A percentile compares a stretch with the other conserved stretches of the same genome.
Conservation (phyloP, 2,329 filamentous ascomycete genomes). For the Colletotrichum karsti region DNA sequence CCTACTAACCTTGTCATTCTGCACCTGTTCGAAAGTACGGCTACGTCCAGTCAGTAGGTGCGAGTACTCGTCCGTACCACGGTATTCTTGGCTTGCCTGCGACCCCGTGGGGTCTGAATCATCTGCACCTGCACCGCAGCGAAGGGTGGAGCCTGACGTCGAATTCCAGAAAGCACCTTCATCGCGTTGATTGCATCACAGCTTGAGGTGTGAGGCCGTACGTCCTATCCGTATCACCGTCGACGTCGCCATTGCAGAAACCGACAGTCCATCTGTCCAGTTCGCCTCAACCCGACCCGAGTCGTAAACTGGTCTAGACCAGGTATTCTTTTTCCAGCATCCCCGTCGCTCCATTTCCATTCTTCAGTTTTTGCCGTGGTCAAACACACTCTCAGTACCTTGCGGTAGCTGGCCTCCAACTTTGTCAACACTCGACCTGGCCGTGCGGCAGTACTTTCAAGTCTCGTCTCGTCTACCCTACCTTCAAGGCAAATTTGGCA, state of each 20-base stretch:
- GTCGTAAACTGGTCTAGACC: background rate
- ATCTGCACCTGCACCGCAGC: background rate
- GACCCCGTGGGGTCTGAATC: constrained; percentile 22
- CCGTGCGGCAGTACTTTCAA: background rate
- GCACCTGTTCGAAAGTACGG: background rate
- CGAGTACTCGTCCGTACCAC: too few species aligned
- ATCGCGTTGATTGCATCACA: constrained; percentile 24
- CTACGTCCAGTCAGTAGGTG: too few species aligned
- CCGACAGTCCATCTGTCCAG: background rate
- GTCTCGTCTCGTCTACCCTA: background rate
- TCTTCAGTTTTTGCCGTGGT: background rate
- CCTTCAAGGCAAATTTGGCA: background rate
- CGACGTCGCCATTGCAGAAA: background rate
- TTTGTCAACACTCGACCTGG: background rate
- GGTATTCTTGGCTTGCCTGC: background rate
- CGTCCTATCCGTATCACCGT: too few species aligned
- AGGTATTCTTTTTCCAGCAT: constrained; percentile 6
- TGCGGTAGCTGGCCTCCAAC: background rate
- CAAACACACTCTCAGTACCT: background rate
- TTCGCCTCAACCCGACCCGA: background rate
- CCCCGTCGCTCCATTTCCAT: background rate
- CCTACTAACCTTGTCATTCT: background rate
- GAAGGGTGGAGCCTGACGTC: constrained; percentile 17
- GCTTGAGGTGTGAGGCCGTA: background rate
- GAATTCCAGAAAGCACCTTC: constrained; percentile 11